These are phyloP conservation scores for Tribonema minus DNA, from an alignment of 108 stramenopile genomes.

Conservation along the genomic window DNA sequence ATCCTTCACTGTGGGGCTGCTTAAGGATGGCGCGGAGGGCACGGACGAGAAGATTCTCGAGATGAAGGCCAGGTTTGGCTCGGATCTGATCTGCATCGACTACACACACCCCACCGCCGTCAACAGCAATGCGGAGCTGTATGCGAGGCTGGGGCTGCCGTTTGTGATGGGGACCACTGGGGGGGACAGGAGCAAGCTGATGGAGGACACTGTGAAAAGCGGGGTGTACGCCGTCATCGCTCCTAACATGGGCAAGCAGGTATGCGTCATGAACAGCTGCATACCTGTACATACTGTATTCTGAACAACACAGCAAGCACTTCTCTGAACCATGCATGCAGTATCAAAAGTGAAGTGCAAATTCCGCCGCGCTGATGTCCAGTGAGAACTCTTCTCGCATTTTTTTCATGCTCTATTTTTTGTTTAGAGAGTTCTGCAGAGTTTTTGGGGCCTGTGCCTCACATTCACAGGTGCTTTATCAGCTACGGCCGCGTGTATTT, in stretches of 20 bases:
- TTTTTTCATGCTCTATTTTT: no score
- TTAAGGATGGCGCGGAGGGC: not conserved
- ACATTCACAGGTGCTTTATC: no score
- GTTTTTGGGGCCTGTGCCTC: no score
- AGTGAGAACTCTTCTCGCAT: no score
- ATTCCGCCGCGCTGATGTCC: no score
- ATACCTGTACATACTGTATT: not conserved
- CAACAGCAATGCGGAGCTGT: slow-evolving; percentile 77
- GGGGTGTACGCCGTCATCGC: slow-evolving; percentile 91
- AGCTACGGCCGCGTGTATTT: no score
- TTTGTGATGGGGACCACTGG: slow-evolving; percentile 51
- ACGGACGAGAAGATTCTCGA: slow-evolving; percentile 18
- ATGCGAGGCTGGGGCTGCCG: slow-evolving; percentile 38
- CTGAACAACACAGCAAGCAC: not conserved
- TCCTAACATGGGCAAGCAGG: slow-evolving; percentile 99
- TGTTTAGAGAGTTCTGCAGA: no score
- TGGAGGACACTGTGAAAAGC: slow-evolving; percentile 48
- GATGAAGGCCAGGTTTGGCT: not conserved
- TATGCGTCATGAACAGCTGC: slow-evolving; percentile 46
- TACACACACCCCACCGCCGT: slow-evolving; percentile 96
- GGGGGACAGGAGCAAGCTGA: slow-evolving; percentile 54
- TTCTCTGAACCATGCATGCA: no score
- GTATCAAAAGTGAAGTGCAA: no score
- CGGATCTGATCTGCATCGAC: slow-evolving; percentile 73
- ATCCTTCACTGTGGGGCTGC: slow-evolving; percentile 5